Conservation (phyloP, 345 rosid genomes). For the Gossypium stocksii region DNA sequence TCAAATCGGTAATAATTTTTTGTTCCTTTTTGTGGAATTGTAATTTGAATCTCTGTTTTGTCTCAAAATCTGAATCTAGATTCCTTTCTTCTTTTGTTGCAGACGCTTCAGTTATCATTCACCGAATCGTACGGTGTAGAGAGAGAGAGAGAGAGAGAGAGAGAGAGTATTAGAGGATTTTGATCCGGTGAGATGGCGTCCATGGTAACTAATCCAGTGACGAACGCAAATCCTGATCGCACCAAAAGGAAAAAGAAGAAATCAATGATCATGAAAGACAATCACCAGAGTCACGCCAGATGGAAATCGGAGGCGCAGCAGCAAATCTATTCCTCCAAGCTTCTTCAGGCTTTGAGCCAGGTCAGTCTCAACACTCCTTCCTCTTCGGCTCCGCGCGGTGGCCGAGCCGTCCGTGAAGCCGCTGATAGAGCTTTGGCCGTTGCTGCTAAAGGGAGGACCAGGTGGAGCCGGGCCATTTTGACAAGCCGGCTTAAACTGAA, state of each 20-base stretch:
- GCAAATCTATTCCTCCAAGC: slow-evolving; percentile 75
- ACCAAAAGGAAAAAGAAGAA: slow-evolving; percentile 62
- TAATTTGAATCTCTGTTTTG: neutral
- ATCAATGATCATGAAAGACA: slow-evolving; percentile 20
- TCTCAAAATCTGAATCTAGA: neutral
- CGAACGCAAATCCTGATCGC: slow-evolving; percentile 29
- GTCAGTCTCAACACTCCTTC: slow-evolving; percentile 37
- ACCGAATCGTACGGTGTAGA: slow-evolving; percentile 16
- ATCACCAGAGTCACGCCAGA: slow-evolving; percentile 30
- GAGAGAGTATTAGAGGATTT: slow-evolving; percentile 6
- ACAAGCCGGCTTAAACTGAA: slow-evolving; percentile 67
- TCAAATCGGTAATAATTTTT: neutral
- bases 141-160: neutral
- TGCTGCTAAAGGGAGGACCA: slow-evolving; percentile 73
- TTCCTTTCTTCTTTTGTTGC: neutral
- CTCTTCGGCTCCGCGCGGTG: slow-evolving; percentile 46
- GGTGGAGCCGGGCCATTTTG: slow-evolving; percentile 95
- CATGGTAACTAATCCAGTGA: slow-evolving; percentile 14
- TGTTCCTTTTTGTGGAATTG: neutral
- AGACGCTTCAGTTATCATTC: neutral
- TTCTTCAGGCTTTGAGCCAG: slow-evolving; percentile 60
- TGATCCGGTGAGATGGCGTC: slow-evolving; percentile 18
- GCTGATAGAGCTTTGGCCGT: slow-evolving; percentile 80
- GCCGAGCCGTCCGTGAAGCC: slow-evolving; percentile 72
- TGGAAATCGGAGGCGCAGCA: slow-evolving; percentile 89